Conservation (phyloP, 176 grass and related monocot genomes). For the Phyllostachys edulis region DNA sequence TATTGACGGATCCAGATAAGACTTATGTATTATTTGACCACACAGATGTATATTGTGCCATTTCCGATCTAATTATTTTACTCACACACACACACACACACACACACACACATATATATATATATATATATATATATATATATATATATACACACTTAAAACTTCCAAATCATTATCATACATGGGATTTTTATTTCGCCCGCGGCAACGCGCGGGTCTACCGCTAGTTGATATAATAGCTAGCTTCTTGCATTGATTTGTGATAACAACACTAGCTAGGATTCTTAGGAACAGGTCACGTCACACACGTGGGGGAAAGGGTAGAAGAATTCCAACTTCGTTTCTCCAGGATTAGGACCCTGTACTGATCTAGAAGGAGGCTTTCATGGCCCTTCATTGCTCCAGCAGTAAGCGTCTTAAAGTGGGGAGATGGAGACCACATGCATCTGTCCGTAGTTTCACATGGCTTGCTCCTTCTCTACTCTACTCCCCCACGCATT, state of each 20-base stretch:
- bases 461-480: constrained; percentile 27
- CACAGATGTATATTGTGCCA: too few relatives aligned
- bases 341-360: constrained; percentile 25
- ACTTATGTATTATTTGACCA: too few relatives aligned
- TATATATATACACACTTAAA: too few relatives aligned
- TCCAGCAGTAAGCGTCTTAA: background rate
- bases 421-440: constrained; percentile 37
- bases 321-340: constrained; percentile 4
- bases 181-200: too few relatives aligned
- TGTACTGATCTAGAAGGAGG: background rate
- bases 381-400: constrained; percentile 29
- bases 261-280: background rate
- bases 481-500: background rate
- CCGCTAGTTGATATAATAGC: constrained; percentile 3
- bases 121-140: too few relatives aligned
- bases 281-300: background rate
- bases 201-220: too few relatives aligned
- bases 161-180: too few relatives aligned
- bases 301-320: background rate
- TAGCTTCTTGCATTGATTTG: background rate
- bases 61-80: too few relatives aligned
- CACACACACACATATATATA: too few relatives aligned
- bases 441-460: constrained; percentile 51
- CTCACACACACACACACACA: too few relatives aligned
- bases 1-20: too few relatives aligned